Evolutionary conservation across 2,329 filamentous ascomycete species (phyloP).

Genomic region (Verticillium tricorpus): DNA sequence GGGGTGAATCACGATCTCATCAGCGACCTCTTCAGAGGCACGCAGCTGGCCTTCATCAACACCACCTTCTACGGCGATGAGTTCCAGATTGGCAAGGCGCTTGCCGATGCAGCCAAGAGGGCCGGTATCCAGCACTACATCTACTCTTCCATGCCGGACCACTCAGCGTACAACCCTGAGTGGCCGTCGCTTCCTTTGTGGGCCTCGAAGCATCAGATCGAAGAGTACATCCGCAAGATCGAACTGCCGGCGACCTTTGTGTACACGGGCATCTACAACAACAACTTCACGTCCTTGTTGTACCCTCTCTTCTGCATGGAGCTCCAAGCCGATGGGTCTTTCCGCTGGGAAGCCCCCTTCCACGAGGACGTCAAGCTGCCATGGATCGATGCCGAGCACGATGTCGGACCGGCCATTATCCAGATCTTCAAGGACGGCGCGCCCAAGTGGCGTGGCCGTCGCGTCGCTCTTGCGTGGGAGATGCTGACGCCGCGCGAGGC

Average conservation of each 20-base stretch:
- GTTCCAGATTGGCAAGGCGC: constrained; percentile 77
- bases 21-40: constrained; percentile 72
- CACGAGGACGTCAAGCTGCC: constrained; percentile 84
- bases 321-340: constrained; percentile 75
- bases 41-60: constrained; percentile 93
- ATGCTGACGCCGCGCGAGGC: constrained; percentile 79
- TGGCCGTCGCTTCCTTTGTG: constrained; percentile 88
- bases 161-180: constrained; percentile 67
- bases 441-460: constrained; percentile 70
- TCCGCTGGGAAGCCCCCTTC: constrained; percentile 91
- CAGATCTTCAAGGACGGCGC: constrained; percentile 95
- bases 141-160: constrained; percentile 96
- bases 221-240: constrained; percentile 82
- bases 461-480: constrained; percentile 88
- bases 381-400: constrained; percentile 95
- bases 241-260: constrained; percentile 85
- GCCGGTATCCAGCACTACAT: constrained; percentile 86
- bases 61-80: constrained; percentile 97
- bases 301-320: constrained; percentile 98
- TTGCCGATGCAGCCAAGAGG: constrained; percentile 84
- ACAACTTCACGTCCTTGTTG: constrained; percentile 91
- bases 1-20: constrained; percentile 71
- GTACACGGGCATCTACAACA: constrained; percentile 97
- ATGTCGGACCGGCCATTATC: constrained; percentile 85
- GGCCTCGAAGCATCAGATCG: constrained; percentile 87